Evolutionary conservation across 371 early-diverging fungal species (phyloP), one percentile per base, ranked within the genome.

Genomic region (Zopfochytrium polystomum): DNA sequence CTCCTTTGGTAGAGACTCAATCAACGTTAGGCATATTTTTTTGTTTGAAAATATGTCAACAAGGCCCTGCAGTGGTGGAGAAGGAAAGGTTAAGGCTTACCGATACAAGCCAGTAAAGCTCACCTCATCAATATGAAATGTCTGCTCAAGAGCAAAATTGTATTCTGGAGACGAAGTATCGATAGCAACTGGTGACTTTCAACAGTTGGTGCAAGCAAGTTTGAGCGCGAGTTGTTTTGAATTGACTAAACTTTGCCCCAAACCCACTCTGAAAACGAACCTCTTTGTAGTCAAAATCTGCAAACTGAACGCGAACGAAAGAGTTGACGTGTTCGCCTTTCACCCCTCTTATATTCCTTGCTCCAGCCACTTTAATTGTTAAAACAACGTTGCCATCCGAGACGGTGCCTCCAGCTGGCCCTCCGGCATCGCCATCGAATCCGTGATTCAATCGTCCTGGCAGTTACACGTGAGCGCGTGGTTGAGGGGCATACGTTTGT

Each of bases 1-100:
- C 47, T 82, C 82, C 60, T 82, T 82, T 7, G 82, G 82, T 3
- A 82, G 72, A 0, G 77, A 74, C 48, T 82, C 82, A 25, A 78
- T 66, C 31, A 82, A 50, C 1, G 77, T 73, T 7, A 82, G 52
- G n/a, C 50, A 47, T 1, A 79, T 48, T 13, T 57, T 65, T 46
- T 76, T 72, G 72, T 79, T 82, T 35, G 72, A 69, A 48, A 82
- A 66, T 6, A 68, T 77, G 49, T 82, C 82, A 26, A 82, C 63
- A 20, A 81, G 63, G 27, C 53, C 64, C 79, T 80, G 63, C 1
- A 15, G 13, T 27, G 4, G n/a, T 6, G 18, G 18, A n/a, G n/a
- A n/a, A n/a, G n/a, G n/a, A n/a, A n/a, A n/a, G n/a, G n/a, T n/a
- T n/a, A n/a, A n/a, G n/a, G n/a, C n/a, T n/a, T n/a, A n/a, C 53